Evolutionary conservation across 495 filamentous ascomycete genomes (phyloP), one percentile per base, ranked within the genome.

Genomic region (Lophiotrema nucula): DNA sequence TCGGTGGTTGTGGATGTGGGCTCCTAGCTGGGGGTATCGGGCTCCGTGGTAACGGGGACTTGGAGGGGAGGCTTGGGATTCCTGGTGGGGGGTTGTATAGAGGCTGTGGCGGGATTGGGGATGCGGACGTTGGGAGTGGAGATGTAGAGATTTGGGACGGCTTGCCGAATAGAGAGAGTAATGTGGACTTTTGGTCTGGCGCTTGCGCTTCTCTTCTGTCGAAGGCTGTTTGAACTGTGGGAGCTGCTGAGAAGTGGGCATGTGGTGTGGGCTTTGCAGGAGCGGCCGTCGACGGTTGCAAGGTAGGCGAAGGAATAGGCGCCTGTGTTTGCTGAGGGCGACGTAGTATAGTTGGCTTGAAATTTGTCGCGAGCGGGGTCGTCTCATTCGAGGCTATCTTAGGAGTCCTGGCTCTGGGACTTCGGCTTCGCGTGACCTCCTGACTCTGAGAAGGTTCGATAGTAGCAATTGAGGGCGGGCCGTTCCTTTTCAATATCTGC

Each of bases 81-180:
- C 44, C 19, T 13, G 8, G 44, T 4, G 44, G 44, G 22, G 42
- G 48, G 18, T 39, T 23, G 23, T 4, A 19, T 13, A 50, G 10
- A 10, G 18, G 18, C 1, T 42, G 25, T 1, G 48, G 21, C 11
- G 47, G 31, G 21, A 42, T n/a, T 1, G 56, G 49, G 11, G 56
- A 53, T 53, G 38, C 42, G n/a, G 24, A 37, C 42, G 62, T 56
- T 4, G 69, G 62, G 19, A 67, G 63, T 10, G 53, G 55, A 16
- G 63, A 51, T 5, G 61, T 59, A 0, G 75, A 69, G 39, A 74
- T 69, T 23, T 52, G 39, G 12, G 70, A 24, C 1, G 79, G 66
- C 62, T 88, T 88, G n/a, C 81, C 80, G 60, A 92, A 89, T 6
- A 92, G 77, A 6, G 83, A 87, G 12, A 91, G 77, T 11, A 92